A percentile compares a stretch with the other conserved stretches of the same genome.
Conservation (phyloP, 208 protist genomes). For the Leishmania martiniquensis region DNA sequence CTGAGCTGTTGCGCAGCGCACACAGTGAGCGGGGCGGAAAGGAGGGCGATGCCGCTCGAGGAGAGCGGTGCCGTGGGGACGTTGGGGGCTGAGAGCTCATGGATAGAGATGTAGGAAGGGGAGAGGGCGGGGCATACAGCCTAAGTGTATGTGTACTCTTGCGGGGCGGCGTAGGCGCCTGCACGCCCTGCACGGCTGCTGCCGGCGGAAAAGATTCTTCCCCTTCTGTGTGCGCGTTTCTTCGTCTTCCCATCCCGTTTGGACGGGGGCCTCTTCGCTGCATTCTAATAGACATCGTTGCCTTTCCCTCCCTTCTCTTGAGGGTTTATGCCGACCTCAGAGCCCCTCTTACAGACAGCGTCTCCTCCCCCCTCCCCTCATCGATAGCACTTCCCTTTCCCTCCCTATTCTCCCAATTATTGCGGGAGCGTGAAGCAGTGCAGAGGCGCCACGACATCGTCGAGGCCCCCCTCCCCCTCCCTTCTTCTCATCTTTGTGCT, state of each 20-base stretch:
- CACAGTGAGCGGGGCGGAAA: neutral
- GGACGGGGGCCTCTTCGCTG: neutral
- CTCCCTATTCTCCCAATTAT: neutral
- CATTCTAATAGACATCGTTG: neutral
- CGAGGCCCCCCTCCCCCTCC: slow-evolving; percentile 8
- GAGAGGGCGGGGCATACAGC: neutral
- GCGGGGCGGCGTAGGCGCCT: neutral
- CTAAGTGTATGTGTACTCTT: neutral
- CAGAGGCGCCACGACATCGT: neutral
- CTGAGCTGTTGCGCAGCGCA: neutral
- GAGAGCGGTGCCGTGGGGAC: neutral
- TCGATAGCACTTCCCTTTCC: neutral
- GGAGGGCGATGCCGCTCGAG: neutral
- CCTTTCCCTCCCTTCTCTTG: neutral
- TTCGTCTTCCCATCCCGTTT: neutral
- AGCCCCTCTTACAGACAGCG: neutral
- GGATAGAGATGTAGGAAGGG: too few relatives aligned
- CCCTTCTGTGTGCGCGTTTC: neutral
- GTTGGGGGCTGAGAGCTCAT: neutral
- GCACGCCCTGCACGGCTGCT: neutral
- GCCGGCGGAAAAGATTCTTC: neutral
- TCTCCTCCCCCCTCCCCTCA: neutral
- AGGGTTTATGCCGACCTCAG: neutral
- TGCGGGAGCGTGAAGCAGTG: neutral
- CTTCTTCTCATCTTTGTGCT: slow-evolving; percentile 15